Evolutionary conservation across 257 asterid species (phyloP).

Genomic region (Solanum tarijense): DNA sequence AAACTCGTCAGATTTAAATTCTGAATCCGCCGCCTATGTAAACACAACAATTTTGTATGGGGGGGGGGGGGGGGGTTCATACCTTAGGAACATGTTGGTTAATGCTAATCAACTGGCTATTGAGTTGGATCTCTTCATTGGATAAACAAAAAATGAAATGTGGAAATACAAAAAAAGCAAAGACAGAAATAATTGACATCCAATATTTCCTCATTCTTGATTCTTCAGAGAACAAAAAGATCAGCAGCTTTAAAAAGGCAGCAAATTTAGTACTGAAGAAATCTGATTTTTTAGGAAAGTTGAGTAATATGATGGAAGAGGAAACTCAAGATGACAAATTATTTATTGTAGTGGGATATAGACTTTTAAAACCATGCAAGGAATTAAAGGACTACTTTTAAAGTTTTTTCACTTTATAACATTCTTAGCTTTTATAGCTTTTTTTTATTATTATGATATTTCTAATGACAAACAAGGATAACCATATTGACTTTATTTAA

Average conservation of each 20-base stretch:
- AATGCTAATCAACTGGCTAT: not conserved
- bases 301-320: not conserved
- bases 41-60: not conserved
- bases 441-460: not conserved
- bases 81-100: constrained; percentile 1
- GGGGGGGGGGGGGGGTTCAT: not conserved
- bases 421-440: not conserved
- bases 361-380: not conserved
- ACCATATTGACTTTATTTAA: not conserved
- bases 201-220: not conserved
- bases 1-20: not conserved
- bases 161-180: not conserved
- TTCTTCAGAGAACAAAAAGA: not conserved
- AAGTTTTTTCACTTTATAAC: not conserved
- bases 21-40: not conserved
- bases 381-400: not conserved
- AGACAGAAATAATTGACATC: not conserved
- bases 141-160: not conserved
- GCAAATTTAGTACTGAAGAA: not conserved
- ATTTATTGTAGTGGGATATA: not conserved
- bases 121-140: not conserved
- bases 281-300: not conserved
- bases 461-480: not conserved
- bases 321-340: not conserved
- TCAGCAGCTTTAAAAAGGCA: not conserved